Base-by-base conservation (phyloP, 352 stramenopile species). In the Peronospora belbahrii region DNA sequence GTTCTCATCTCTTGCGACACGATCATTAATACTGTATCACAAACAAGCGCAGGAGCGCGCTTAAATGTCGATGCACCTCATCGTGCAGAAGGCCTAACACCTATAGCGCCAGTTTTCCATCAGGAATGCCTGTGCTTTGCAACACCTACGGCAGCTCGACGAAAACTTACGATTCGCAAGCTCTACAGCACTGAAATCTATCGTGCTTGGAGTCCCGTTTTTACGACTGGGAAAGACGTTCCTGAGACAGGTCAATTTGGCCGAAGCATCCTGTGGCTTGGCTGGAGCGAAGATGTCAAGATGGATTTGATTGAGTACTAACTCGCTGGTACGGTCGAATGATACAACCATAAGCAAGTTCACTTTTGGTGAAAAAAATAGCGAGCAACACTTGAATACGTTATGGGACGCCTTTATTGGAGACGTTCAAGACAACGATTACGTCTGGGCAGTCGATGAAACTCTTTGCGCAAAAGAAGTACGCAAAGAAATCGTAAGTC, bases 261-360 rank as follows among this genome's bases (percentile, higher is more conserved):
- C 25, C 0, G 17, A 47, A 17, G 23, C 40, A 9, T 19, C 40
- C 0, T 47, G 40, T 13, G 40, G 27, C 3, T 47, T 17, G 2
- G 3, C 25, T 25, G 38, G 25, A 25, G 22, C 22, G 22, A n/a
- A n/a, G n/a, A n/a, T n/a, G n/a, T n/a, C n/a, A n/a, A n/a, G n/a
- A n/a, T n/a, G n/a, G n/a, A n/a, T 6, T 5, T 22, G 2, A 8
- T 39, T 2, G 10, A 19, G 0, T 18, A 48, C n/a, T 48, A 31
- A 13, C 7, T 48, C 7, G 9, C 5, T 0, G 30, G 30, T 2
- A 40, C 18, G 3, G 41, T 17, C 4, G 41, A 48, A n/a, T n/a
- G 20, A 0, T 49, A 42, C 32, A 27, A 49, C 13, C 4, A 41
- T 11, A 49, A 49, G 22, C 20, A 42, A 28, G 31, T 52, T 6